phyloP scores from a whole-genome alignment of 371 early-diverging fungal genomes.

The Nosema muscidifuracis region DNA sequence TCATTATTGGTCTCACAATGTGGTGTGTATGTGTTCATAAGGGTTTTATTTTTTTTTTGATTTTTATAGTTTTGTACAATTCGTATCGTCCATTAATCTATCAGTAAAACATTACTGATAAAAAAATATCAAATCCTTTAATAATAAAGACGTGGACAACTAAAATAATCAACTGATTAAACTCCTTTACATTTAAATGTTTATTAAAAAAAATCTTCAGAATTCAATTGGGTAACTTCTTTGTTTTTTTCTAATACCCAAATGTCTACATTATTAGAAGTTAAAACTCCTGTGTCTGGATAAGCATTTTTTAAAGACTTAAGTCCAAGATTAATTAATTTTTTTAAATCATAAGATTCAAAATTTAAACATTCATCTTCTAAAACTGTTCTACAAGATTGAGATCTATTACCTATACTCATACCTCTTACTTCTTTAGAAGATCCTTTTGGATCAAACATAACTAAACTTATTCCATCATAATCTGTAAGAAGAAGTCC shows the following conservation, averaged over 20 bases:
- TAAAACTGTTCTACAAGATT: conserved; percentile 63
- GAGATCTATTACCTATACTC: conserved; percentile 60
- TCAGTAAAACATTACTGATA: too few relatives aligned
- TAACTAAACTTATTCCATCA: conserved; percentile 53
- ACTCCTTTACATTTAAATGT: too few relatives aligned
- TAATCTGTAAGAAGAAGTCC: conserved; percentile 57
- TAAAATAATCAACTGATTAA: too few relatives aligned
- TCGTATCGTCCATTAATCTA: too few relatives aligned
- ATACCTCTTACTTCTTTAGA: conserved; percentile 44
- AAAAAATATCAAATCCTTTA: too few relatives aligned
- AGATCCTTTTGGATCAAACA: conserved; percentile 55
- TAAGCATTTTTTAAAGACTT: conserved; percentile 61
- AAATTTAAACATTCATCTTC: conserved; percentile 43
- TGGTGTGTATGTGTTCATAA: neutral
- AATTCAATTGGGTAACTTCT: conserved; percentile 10
- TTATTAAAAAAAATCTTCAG: conserved; percentile 30
- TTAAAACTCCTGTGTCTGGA: conserved; percentile 31
- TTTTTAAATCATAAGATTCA: conserved; percentile 35
- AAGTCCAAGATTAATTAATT: conserved; percentile 52
- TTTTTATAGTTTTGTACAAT: too few relatives aligned
- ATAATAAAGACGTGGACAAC: too few relatives aligned
- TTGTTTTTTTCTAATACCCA: conserved; percentile 35
- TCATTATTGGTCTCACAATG: neutral
- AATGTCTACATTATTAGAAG: conserved; percentile 40
- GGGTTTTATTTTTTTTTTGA: too few relatives aligned